These are phyloP conservation scores for Calonectria multiphialidica DNA, from an alignment of 2,329 filamentous ascomycete genomes.

Conservation along the genomic window DNA sequence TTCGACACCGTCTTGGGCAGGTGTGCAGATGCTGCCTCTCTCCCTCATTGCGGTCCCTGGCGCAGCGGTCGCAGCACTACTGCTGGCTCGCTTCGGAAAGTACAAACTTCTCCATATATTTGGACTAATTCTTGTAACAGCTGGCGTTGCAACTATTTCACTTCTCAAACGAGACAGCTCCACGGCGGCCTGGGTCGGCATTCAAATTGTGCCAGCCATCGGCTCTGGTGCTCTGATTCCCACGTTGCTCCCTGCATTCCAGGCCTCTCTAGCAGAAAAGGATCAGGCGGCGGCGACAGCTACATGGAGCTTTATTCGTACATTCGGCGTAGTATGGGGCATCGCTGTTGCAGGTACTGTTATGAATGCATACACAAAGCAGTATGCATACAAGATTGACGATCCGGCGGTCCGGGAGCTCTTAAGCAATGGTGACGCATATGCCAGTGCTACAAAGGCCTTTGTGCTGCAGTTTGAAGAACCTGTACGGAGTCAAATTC, in stretches of 20 bases:
- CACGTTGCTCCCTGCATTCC: conserved; percentile 56
- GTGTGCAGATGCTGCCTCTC: conserved; percentile 48
- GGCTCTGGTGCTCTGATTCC: conserved; percentile 58
- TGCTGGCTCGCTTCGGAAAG: conserved; percentile 47
- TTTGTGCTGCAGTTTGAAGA: conserved; percentile 38
- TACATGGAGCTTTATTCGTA: conserved; percentile 57
- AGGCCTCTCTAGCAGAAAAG: conserved; percentile 48
- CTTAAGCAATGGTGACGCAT: conserved; percentile 42
- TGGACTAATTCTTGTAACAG: conserved; percentile 50
- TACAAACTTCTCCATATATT: conserved; percentile 51
- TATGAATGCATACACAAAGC: conserved; percentile 48
- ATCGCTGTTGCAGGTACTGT: conserved; percentile 57
- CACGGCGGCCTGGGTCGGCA: conserved; percentile 51
- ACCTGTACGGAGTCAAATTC: conserved; percentile 32
- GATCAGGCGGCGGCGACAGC: conserved; percentile 52
- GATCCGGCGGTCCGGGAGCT: conserved; percentile 18
- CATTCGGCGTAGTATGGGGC: conserved; percentile 58
- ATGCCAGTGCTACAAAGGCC: conserved; percentile 39
- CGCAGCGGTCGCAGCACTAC: conserved; percentile 39
- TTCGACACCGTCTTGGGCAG: conserved; percentile 47
- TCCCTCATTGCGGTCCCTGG: conserved; percentile 45
- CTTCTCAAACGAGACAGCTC: conserved; percentile 49
- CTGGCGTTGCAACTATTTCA: conserved; percentile 55
- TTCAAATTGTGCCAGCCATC: conserved; percentile 53
- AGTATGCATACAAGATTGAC: conserved; percentile 36